These are phyloP conservation scores for Cladosporium sp. DNA, from an alignment of 2,329 filamentous ascomycete genomes.

Conservation along the genomic window DNA sequence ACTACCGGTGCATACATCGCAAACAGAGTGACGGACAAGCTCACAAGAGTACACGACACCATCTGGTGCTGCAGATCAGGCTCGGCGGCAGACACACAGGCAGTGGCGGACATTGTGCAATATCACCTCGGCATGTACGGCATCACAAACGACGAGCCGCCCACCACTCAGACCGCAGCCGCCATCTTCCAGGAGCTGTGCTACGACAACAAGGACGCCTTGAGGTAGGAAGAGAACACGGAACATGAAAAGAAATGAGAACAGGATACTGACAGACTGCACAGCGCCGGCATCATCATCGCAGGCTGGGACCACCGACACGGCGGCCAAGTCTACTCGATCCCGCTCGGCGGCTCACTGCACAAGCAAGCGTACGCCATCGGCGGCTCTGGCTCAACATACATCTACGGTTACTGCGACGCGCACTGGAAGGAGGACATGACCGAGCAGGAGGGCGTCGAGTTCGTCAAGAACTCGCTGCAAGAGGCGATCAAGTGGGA, in stretches of 20 bases:
- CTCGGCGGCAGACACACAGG: conserved; percentile 95
- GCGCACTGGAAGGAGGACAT: conserved; percentile 94
- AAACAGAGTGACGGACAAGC: conserved; percentile 98
- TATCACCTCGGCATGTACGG: conserved; percentile 94
- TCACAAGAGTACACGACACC: conserved; percentile 96
- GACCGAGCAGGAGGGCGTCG: conserved; percentile 85
- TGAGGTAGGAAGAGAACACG: conserved; percentile 65
- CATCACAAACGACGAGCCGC: conserved; percentile 83
- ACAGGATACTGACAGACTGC: conserved; percentile 15
- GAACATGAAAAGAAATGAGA: background rate
- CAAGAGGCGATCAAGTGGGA: conserved; percentile 99
- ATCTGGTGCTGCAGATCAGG: conserved; percentile 99
- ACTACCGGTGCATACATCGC: conserved; percentile 98
- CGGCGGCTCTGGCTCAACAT: conserved; percentile 93
- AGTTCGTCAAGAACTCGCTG: conserved; percentile 89
- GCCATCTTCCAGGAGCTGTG: conserved; percentile 97
- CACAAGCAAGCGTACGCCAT: conserved; percentile 98
- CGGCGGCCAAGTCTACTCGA: conserved; percentile 96
- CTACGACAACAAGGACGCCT: conserved; percentile 92
- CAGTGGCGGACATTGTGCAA: conserved; percentile 92
- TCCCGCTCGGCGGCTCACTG: conserved; percentile 91
- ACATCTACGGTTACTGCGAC: conserved; percentile 99
- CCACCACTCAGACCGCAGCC: conserved; percentile 92
- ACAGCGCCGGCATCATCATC: conserved; percentile 92
- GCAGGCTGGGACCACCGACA: conserved; percentile 96